Base-by-base conservation (phyloP, 768 basidiomycete species). In the Serendipita sp. region DNA sequence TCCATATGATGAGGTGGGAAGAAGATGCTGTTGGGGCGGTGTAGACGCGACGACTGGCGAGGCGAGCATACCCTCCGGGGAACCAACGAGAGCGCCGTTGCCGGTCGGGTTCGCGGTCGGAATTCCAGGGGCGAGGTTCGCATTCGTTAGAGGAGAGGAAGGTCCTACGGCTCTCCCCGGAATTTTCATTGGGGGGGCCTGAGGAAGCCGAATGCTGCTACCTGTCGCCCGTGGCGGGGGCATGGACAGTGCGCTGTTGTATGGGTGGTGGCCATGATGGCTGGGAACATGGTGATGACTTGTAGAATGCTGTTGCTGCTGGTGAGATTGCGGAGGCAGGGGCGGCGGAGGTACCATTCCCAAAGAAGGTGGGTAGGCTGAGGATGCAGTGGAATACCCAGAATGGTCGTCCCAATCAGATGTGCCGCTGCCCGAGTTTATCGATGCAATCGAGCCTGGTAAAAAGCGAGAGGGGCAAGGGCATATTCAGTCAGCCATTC, bases 401-500 rank as follows among this genome's bases (percentile, higher is more conserved):
- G 56, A 60, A 60, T 60, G 56, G 56, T 60, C 56, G 36, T 60
- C 56, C 56, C 56, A 60, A 36, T 60, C 56, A n/a, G 56, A 60
- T 60, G 56, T 38, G 34, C 56, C 56, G 56, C 56, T 60, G 56
- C 56, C 56, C 56, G 56, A 60, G 56, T 60, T 60, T 60, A 60
- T 60, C 56, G 56, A 60, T 60, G 56, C 56, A 35, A 60, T 60
- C 56, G 56, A 60, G 34, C 56, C 56, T 60, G 56, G 56, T 32
- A 35, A 28, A 35, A n/a, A 60, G 36, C 28, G 56, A 32, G 56
- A 60, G 36, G 56, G 36, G 56, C 13, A 10, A 30, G 0, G 34
- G 8, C 18, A 51, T 18, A 51, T 51, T 51, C 48, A 51, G 48
- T 51, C 48, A 51, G 48, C 48, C 48, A 51, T 51, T 5, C 18